Percentiles rank a stretch among this genome's conserved stretches.
Conservation (phyloP, 108 stramenopile species). For the Craspedostauros australis region DNA sequence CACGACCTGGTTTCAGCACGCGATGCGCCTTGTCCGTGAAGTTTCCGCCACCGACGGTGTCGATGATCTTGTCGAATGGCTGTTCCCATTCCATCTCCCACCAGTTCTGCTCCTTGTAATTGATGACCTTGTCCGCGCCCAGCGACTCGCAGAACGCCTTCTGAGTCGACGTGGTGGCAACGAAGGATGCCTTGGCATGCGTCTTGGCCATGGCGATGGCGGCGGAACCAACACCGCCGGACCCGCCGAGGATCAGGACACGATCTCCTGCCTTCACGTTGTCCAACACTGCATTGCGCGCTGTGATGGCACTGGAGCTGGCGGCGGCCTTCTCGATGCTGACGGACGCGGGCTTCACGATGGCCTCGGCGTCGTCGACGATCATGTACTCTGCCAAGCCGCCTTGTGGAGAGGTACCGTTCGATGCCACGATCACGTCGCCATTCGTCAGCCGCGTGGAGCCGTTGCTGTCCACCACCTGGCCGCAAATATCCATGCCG, state of each 20-base stretch:
- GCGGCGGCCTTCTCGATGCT: constrained; percentile 12
- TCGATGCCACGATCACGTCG: constrained; percentile 12
- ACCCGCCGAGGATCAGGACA: constrained; percentile 24
- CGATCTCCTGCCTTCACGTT: constrained; percentile 15
- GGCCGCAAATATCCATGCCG: constrained; percentile 17
- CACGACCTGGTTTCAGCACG: constrained; percentile 23
- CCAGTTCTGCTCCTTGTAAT: constrained; percentile 5
- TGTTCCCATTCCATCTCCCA: constrained; percentile 6
- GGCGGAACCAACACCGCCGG: constrained; percentile 30
- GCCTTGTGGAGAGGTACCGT: constrained; percentile 13
- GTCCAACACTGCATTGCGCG: constrained; percentile 18
- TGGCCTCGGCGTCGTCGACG: neutral
- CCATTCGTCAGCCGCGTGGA: constrained; percentile 1
- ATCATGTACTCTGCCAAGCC: constrained; percentile 21
- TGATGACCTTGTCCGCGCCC: constrained; percentile 22
- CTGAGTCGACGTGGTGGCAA: constrained; percentile 10
- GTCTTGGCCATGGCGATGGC: constrained; percentile 33
- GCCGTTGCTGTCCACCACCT: constrained; percentile 1
- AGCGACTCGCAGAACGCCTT: constrained; percentile 10
- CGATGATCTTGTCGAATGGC: constrained; percentile 22
- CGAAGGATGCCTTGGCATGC: constrained; percentile 11
- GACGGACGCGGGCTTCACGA: constrained; percentile 14
- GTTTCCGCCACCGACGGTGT: constrained; percentile 17
- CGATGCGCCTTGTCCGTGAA: constrained; percentile 26
- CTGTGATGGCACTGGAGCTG: constrained; percentile 12